Evolutionary conservation across 2,329 filamentous ascomycete species (phyloP), one percentile per base, ranked within the genome.

Genomic region (Fusarium sp.): DNA sequence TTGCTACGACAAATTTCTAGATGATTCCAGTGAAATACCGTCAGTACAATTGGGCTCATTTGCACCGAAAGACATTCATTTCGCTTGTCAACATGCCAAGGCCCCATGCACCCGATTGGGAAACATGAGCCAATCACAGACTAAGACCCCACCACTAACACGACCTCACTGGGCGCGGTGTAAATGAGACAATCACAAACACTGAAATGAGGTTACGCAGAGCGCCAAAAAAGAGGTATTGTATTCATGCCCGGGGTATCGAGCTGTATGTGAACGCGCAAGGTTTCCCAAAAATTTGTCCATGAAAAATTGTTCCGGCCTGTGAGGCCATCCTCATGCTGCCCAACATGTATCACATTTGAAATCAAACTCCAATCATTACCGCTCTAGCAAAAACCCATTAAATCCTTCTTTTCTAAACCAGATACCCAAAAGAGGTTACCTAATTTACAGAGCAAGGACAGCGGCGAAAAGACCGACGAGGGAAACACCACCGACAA

Each of bases 391-490:
- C 43, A 65, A 57, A 57, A 61, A 59, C 50, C 69, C 67, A 72
- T 71, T 72, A 72, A 40, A 55, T 72, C 70, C 73, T 54, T 58
- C 52, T 39, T 10, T 33, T 45, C 17, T 47, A 59, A 67, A 63
- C 46, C 22, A 61, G 58, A 45, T 24, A 45, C 17, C 40, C 62
- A 38, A 22, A 33, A 34, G 19, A 21, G 51, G 53, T 45, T 39
- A 50, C 43, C 52, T 58, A 61, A 63, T 75, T 82, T 85, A 88
- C 74, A 88, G 74, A 71, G 84, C 84, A 57, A 87, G 68, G 65
- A 87, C 70, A 59, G 84, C 86, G 68, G 81, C 85, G 24, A 84
- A 24, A 58, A 87, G 76, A 67, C 84, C 86, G 55, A 86, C 64
- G 19, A 87, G 52, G 36, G 82, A 83, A 22, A 80, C 80, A 24